Conservation (phyloP, 2,329 filamentous ascomycete genomes). For the Hymenoscyphus fructigenus region DNA sequence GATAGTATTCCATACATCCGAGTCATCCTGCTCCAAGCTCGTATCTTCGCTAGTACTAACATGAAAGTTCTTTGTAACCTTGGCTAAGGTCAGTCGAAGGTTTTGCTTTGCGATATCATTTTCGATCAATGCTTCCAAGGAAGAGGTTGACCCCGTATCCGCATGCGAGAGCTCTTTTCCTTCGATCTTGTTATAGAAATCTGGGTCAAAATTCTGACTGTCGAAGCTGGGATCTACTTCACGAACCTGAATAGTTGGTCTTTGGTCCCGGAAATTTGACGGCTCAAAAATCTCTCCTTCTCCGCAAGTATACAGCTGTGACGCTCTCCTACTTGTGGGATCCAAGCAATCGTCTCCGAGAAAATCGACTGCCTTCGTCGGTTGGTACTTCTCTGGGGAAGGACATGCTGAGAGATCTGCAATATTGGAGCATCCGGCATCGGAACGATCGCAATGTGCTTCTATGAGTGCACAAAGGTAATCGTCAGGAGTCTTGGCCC, state of each 20-base stretch:
- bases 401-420: conserved; percentile 11
- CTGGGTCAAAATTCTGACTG: conserved; percentile 16
- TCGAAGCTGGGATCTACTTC: conserved; percentile 10
- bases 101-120: conserved; percentile 6
- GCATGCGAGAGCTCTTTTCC: not conserved
- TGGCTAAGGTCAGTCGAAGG: conserved; percentile 25
- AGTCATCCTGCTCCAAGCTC: conserved; percentile 4
- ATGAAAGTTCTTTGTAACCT: conserved; percentile 28
- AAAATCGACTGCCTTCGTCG: conserved; percentile 19
- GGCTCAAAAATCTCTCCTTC: conserved; percentile 2
- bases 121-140: not conserved
- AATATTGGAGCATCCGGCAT: not conserved
- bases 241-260: conserved; percentile 2
- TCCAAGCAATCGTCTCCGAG: conserved; percentile 10
- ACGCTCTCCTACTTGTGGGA: not conserved
- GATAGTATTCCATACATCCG: conserved; percentile 17
- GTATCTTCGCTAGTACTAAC: not conserved
- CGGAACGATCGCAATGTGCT: not conserved
- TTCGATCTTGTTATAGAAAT: conserved; percentile 10
- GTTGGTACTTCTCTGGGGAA: conserved; percentile 13
- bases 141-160: not conserved
- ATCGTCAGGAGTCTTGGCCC: not conserved
- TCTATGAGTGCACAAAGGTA: conserved; percentile 9
- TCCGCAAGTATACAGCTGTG: not conserved
- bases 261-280: conserved; percentile 7